Conservation (phyloP, 495 filamentous ascomycete genomes). For the Ramalina intermedia region DNA sequence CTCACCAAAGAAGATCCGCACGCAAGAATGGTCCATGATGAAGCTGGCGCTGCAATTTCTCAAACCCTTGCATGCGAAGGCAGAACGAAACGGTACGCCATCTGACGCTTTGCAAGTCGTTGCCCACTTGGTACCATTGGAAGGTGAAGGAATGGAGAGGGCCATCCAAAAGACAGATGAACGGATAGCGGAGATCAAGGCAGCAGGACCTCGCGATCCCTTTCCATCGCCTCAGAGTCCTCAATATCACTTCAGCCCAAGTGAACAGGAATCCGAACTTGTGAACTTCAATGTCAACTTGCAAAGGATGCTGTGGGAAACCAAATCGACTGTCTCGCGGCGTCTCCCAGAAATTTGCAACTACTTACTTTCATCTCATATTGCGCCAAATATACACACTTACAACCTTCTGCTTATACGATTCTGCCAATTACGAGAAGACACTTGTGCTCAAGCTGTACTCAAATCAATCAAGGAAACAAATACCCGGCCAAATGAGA, state of each 20-base stretch:
- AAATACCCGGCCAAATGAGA: slow-evolving; percentile 35
- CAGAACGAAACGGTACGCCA: background rate
- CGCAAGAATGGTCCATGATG: slow-evolving; percentile 15
- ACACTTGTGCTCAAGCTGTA: slow-evolving; percentile 37
- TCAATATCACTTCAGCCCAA: slow-evolving; percentile 1
- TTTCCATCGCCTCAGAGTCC: slow-evolving; percentile 9
- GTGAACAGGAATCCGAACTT: background rate
- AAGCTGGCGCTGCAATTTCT: slow-evolving; percentile 9
- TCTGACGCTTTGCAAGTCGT: background rate
- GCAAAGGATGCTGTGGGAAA: background rate
- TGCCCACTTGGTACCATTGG: background rate
- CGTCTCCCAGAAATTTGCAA: slow-evolving; percentile 48
- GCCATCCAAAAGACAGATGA: background rate
- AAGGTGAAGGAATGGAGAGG: background rate
- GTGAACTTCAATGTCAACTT: slow-evolving; percentile 2
- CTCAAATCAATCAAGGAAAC: slow-evolving; percentile 34
- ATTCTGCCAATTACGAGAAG: slow-evolving; percentile 36
- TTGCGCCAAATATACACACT: slow-evolving; percentile 45
- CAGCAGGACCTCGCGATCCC: background rate
- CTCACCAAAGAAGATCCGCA: slow-evolving; percentile 9
- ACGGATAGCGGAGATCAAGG: background rate
- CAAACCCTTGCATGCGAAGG: background rate
- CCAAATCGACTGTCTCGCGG: slow-evolving; percentile 1
- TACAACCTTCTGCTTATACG: slow-evolving; percentile 51
- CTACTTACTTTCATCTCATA: slow-evolving; percentile 42